Conservation (phyloP, 805 yeast species). For the Pichia kluyveri region DNA sequence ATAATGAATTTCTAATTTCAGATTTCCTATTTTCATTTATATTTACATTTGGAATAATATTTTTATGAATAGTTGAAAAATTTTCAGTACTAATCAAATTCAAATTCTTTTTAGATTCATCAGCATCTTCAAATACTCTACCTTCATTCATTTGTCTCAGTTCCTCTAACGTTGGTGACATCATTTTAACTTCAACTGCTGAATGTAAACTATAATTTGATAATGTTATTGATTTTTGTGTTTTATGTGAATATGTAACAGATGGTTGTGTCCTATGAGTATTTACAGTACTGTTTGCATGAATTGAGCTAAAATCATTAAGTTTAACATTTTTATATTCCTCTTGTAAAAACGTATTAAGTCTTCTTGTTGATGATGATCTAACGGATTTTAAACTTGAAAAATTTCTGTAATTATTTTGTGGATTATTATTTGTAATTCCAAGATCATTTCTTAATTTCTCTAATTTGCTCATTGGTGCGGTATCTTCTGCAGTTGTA, state of each 20-base stretch:
- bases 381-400: conserved; percentile 12
- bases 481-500: conserved; percentile 10
- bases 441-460: conserved; percentile 9
- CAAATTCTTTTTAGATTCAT: conserved; percentile 8
- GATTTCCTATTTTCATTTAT: conserved; percentile 8
- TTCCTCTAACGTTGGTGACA: conserved; percentile 17
- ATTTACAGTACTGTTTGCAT: neutral
- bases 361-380: conserved; percentile 23
- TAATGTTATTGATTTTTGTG: conserved; percentile 18
- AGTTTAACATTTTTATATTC: conserved; percentile 10
- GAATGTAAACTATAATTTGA: conserved; percentile 23
- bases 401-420: neutral
- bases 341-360: conserved; percentile 17
- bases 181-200: conserved; percentile 23
- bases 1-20: conserved; percentile 19
- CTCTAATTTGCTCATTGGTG: conserved; percentile 18
- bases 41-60: conserved; percentile 19
- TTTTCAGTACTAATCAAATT: conserved; percentile 5
- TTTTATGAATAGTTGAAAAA: conserved; percentile 20
- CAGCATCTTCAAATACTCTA: conserved; percentile 25
- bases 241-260: conserved; percentile 12
- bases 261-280: conserved; percentile 3
- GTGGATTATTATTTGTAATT: neutral
- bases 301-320: conserved; percentile 12
- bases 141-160: conserved; percentile 8